Base-by-base conservation (phyloP, 352 stramenopile species). In the Elongisporangium anandrum region DNA sequence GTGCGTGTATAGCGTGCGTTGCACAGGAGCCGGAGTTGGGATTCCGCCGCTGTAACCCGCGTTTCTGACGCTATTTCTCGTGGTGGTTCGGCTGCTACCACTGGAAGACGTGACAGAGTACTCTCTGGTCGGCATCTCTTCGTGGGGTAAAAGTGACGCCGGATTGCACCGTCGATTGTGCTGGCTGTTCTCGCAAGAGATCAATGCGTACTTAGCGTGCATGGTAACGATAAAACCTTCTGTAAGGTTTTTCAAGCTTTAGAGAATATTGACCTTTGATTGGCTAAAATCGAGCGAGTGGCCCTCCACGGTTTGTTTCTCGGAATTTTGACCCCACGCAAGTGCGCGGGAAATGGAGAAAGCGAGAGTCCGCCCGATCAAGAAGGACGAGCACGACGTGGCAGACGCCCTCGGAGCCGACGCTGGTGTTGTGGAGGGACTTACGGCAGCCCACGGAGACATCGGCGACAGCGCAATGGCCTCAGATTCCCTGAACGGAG, bases 21-120 rank as follows among this genome's bases (percentile, higher is more conserved):
- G 81, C 52, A 91, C 75, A 0, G 77, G 75, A 34, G 78, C 70
- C 12, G 81, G 77, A 21, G 81, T 88, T 26, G 65, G 66, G 13
- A 72, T 69, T 0, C 59, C 67, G 21, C 68, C 64, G n/a, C 54
- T 56, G 19, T 23, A 53, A 23, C 51, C 60, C 2, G 26, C 47
- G 16, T 7, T 53, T n/a, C 49, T 34, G 6, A 22, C 17, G 21
- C 47, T 45, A 5, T 51, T 56, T 47, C 56, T 51, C n/a, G 24
- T 56, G 13, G 34, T 23, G 17, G 41, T 54, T 16, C 52, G 61
- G 19, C 54, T 54, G 12, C 63, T 41, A 51, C 1, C 12, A 45
- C 34, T 45, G 34, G 34, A 45, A 45, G 6, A 3, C 34, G 10
- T 45, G 34, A 45, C 13, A 17, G 34, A 45, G 13, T 45, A 45